Percentiles rank a stretch among this genome's conserved stretches.
Conservation (phyloP, 768 basidiomycete genomes). For the Suillus decipiens region DNA sequence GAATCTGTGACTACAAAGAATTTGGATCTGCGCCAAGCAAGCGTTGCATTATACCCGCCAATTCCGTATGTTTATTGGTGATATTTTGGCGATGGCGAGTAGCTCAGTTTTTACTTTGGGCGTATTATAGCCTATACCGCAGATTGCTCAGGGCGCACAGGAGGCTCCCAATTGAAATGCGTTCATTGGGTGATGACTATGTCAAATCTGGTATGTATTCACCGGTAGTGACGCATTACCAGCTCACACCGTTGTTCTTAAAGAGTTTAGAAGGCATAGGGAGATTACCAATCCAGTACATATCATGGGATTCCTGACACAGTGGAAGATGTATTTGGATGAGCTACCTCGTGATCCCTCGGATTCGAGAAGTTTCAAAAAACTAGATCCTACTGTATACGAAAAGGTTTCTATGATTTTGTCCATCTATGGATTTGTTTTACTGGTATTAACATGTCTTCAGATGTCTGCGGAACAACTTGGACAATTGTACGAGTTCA, state of each 20-base stretch:
- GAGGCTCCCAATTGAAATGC: conserved; percentile 72
- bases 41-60: conserved; percentile 75
- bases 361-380: conserved; percentile 55
- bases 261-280: conserved; percentile 87
- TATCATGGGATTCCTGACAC: conserved; percentile 92
- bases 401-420: conserved; percentile 62
- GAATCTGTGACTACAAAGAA: conserved; percentile 55
- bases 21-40: conserved; percentile 61
- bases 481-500: conserved; percentile 91
- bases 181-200: conserved; percentile 82
- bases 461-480: conserved; percentile 92
- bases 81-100: conserved; percentile 6
- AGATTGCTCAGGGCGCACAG: conserved; percentile 80
- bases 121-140: conserved; percentile 67
- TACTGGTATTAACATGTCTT: conserved; percentile 1
- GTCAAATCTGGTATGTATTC: conserved; percentile 65
- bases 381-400: conserved; percentile 66
- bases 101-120: conserved; percentile 1
- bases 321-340: conserved; percentile 95
- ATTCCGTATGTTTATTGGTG: conserved; percentile 58
- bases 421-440: background rate
- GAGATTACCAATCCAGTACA: conserved; percentile 82
- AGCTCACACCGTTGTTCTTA: conserved; percentile 9
- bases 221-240: background rate
- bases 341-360: conserved; percentile 49